phyloP scores from a whole-genome alignment of 345 rosid species.

The Clarkia xantiana region DNA sequence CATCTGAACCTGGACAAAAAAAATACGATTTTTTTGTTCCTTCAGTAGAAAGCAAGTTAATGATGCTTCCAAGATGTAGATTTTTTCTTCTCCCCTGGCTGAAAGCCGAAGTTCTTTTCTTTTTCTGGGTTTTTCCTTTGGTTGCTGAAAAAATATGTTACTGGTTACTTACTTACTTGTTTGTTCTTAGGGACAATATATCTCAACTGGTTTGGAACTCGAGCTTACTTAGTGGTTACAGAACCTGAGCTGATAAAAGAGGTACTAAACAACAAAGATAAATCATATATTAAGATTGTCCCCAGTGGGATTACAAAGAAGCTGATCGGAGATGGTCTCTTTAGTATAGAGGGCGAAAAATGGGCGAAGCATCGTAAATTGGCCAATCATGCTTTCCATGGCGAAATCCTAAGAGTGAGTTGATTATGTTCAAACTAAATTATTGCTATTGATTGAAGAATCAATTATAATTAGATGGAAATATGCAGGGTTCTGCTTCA shows the following conservation, averaged over 20 bases:
- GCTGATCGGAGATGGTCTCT: slow-evolving; percentile 28
- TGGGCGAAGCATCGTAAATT: slow-evolving; percentile 30
- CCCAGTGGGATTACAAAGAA: not conserved
- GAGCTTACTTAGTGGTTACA: slow-evolving; percentile 21
- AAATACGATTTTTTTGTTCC: not conserved
- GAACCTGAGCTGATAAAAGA: slow-evolving; percentile 31
- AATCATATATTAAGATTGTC: slow-evolving; percentile 7
- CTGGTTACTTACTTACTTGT: not conserved
- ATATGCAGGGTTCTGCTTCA: slow-evolving; percentile 17
- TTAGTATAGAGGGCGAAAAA: slow-evolving; percentile 18
- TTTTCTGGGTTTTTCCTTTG: not conserved
- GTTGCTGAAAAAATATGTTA: not conserved
- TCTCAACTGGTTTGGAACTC: slow-evolving; percentile 20
- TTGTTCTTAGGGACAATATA: slow-evolving; percentile 21
- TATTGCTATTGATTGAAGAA: too few relatives aligned
- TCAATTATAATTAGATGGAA: too few relatives aligned
- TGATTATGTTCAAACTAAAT: not conserved
- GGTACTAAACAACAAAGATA: slow-evolving; percentile 21
- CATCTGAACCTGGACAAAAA: slow-evolving; percentile 1
- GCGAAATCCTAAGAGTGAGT: slow-evolving; percentile 27
- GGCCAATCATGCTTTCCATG: slow-evolving; percentile 34
- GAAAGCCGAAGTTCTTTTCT: not conserved
- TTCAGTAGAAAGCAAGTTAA: too few relatives aligned
- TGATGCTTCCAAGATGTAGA: too few relatives aligned
- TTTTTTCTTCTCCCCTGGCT: not conserved